These are phyloP conservation scores for Fusarium zealandicum DNA, from an alignment of 2,329 filamentous ascomycete genomes.

Conservation along the genomic window DNA sequence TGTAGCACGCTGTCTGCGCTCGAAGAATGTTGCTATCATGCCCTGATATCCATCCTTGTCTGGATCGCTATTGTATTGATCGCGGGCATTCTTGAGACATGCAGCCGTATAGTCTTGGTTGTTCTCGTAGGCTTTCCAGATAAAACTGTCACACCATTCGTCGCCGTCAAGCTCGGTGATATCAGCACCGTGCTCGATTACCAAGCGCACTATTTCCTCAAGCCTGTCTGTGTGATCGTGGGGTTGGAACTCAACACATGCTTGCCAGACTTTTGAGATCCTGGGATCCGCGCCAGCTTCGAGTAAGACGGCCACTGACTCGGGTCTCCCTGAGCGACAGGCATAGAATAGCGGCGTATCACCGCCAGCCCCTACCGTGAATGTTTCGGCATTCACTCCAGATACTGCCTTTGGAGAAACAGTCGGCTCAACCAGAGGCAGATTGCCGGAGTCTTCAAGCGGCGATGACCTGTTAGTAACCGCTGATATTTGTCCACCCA, in stretches of 20 bases:
- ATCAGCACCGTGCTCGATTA: constrained; percentile 25
- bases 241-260: constrained; percentile 25
- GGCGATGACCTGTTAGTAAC: not conserved
- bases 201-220: constrained; percentile 37
- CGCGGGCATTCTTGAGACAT: not conserved
- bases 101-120: constrained; percentile 16
- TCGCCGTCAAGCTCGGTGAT: not conserved
- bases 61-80: no score
- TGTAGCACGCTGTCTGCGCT: not conserved
- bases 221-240: constrained; percentile 9
- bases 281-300: constrained; percentile 34
- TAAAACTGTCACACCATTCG: not conserved
- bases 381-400: constrained; percentile 2
- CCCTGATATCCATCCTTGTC: no score
- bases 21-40: not conserved
- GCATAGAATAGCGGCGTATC: constrained; percentile 39
- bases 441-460: no score
- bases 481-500: rapidly evolving
- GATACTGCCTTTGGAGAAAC: not conserved
- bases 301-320: constrained; percentile 41
- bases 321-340: constrained; percentile 35
- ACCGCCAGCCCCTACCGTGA: no score
- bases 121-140: not conserved
- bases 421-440: no score
- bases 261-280: constrained; percentile 17